phyloP scores from a whole-genome alignment of 1,284 basidiomycete genomes.

The Boletus smithii region DNA sequence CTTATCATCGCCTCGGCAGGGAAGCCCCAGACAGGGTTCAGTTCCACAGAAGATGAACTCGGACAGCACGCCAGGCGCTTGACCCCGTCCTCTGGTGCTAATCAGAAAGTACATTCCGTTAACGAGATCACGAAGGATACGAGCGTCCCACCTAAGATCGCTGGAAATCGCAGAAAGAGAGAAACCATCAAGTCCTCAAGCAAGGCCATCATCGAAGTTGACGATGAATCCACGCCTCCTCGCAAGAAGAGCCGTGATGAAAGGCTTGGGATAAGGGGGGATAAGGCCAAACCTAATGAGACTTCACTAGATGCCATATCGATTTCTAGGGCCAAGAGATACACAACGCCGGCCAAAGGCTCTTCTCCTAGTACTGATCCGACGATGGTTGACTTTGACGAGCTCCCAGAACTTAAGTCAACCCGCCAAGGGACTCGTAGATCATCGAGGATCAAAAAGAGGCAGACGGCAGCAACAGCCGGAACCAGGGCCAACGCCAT shows the following conservation, averaged over 20 bases:
- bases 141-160: constrained; percentile 11
- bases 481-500: constrained; percentile 3
- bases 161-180: constrained; percentile 32
- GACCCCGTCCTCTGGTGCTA: background rate
- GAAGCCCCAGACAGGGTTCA: background rate
- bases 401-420: constrained; percentile 9
- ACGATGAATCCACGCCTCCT: constrained; percentile 20
- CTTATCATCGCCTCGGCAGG: background rate
- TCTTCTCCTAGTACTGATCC: constrained; percentile 8
- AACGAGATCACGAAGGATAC: constrained; percentile 4
- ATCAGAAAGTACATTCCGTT: background rate
- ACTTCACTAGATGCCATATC: background rate
- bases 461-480: background rate
- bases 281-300: constrained; percentile 4
- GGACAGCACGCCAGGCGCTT: background rate
- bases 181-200: constrained; percentile 12
- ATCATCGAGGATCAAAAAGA: constrained; percentile 22
- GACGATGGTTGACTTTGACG: constrained; percentile 11
- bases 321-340: constrained; percentile 10
- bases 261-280: background rate
- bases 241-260: constrained; percentile 25
- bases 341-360: constrained; percentile 15
- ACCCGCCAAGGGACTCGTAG: constrained; percentile 16
- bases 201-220: constrained; percentile 11
- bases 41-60: background rate